Evolutionary conservation across 164 flowering plant genomes (phyloP), one percentile per base, ranked within the genome.

Genomic region (Saururus chinensis): DNA sequence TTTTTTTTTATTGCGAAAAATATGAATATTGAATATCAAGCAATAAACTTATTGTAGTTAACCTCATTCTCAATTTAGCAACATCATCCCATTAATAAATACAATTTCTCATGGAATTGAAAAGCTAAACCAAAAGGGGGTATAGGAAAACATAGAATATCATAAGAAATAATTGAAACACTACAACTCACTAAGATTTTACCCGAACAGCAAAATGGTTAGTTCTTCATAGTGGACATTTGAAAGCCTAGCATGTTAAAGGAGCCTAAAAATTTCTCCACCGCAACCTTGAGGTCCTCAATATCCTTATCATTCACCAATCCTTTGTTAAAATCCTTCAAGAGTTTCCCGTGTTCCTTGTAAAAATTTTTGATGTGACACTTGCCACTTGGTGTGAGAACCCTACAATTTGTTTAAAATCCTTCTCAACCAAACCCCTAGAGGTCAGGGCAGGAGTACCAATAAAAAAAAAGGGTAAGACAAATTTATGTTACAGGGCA

Each of bases 371-470:
- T 80, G 91, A 74, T 1, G 91, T 81, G 66, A 95, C 24, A 56
- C 79, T 71, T 59, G 91, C 96, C 12, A 98, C 89, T 54, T 85
- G 77, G 82, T 89, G 97, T 58, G 91, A 90, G 84, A 91, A 95
- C 71, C 89, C 99, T 11, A 71, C 99, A 19, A 95, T 95, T 77
- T 89, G 84, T 77, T 91, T 97, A 63, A 95, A 95, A 79, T 95
- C 99, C 78, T 87, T 91, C 86, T 95, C 99, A 0, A 87, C 72
- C 84, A 91, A 76, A 23, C 99, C 99, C 73, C 99, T 87, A 7
- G 98, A 95, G 26, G 98, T 95, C 99, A 95, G 91, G 64, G 99
- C 99, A 8, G 99, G 98, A 42, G 99, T 35, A 74, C 99, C 99
- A n/a, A n/a, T n/a, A n/a, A n/a, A n/a, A n/a, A n/a, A n/a, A n/a